Conservation (phyloP, 305 asterid genomes). For the Striga hermonthica region DNA sequence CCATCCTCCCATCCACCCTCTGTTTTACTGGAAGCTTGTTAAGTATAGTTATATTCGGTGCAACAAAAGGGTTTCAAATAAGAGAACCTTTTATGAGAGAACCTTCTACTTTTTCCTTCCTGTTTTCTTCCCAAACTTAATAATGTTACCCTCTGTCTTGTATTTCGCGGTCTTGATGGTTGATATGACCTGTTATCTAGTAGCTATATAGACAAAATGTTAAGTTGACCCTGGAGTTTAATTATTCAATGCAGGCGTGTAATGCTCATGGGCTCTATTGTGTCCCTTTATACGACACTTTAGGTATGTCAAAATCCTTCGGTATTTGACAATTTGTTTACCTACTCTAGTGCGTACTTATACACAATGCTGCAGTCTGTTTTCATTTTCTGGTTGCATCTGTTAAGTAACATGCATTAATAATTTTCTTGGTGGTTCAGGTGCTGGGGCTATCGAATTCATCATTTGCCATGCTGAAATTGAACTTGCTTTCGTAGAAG, state of each 20-base stretch:
- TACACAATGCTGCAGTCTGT: conserved; percentile 25
- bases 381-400: conserved; percentile 24
- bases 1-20: conserved; percentile 12
- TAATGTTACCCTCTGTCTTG: conserved; percentile 8
- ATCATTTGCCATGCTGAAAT: conserved; percentile 94
- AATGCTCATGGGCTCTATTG: conserved; percentile 97
- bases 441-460: conserved; percentile 94
- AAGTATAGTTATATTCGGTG: conserved; percentile 13
- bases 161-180: conserved; percentile 21
- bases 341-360: conserved; percentile 25
- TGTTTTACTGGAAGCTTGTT: conserved; percentile 25
- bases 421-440: conserved; percentile 45
- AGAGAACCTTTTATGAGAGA: conserved; percentile 17
- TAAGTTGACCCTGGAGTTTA: conserved; percentile 30
- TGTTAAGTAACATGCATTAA: conserved; percentile 23
- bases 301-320: conserved; percentile 53
- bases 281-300: conserved; percentile 90
- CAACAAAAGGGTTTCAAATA: conserved; percentile 24
- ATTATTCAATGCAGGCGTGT: conserved; percentile 71
- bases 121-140: conserved; percentile 6
- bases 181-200: conserved; percentile 15
- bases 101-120: not conserved
- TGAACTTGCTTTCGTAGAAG: conserved; percentile 81
- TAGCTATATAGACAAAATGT: conserved; percentile 19
- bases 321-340: conserved; percentile 20